phyloP scores from a whole-genome alignment of 2,329 filamentous ascomycete species.

The Trichoderma cornu-damae region DNA sequence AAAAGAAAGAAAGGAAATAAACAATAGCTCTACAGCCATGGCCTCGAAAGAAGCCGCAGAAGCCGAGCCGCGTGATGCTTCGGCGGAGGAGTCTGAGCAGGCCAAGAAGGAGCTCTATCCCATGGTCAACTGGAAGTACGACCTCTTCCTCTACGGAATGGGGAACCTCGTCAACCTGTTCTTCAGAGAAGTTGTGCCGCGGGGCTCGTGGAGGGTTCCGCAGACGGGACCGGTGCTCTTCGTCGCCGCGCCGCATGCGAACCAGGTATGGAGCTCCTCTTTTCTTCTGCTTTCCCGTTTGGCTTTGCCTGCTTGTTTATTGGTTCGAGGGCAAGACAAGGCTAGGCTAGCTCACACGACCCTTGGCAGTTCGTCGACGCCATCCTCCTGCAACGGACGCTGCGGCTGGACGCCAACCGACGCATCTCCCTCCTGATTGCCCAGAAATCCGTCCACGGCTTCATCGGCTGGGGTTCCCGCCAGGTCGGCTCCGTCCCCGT shows the following conservation, averaged over 20 bases:
- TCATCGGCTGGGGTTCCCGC: conserved; percentile 82
- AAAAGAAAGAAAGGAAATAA: background rate
- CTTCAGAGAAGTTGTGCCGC: conserved; percentile 94
- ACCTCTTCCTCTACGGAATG: conserved; percentile 70
- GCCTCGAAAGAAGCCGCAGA: conserved; percentile 23
- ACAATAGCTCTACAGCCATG: conserved; percentile 14
- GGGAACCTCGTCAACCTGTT: conserved; percentile 89
- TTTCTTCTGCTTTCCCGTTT: background rate
- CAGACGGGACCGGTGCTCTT: conserved; percentile 85
- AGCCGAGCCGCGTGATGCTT: conserved; percentile 20
- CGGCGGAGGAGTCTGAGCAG: background rate
- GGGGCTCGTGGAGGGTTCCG: conserved; percentile 92
- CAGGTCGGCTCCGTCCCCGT: conserved; percentile 90
- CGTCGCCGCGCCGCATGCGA: conserved; percentile 93
- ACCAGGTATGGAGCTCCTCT: conserved; percentile 60
- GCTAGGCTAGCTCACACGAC: background rate
- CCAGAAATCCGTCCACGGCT: conserved; percentile 90
- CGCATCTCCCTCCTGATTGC: conserved; percentile 91
- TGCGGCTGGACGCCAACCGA: conserved; percentile 79
- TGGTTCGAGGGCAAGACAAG: background rate
- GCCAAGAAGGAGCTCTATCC: conserved; percentile 54
- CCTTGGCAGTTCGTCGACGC: conserved; percentile 85
- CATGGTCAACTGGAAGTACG: conserved; percentile 71
- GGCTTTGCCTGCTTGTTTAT: background rate
- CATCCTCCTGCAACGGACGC: conserved; percentile 83